Conservation (phyloP, 176 grass and related monocot genomes). For the Aegilops longissima region DNA sequence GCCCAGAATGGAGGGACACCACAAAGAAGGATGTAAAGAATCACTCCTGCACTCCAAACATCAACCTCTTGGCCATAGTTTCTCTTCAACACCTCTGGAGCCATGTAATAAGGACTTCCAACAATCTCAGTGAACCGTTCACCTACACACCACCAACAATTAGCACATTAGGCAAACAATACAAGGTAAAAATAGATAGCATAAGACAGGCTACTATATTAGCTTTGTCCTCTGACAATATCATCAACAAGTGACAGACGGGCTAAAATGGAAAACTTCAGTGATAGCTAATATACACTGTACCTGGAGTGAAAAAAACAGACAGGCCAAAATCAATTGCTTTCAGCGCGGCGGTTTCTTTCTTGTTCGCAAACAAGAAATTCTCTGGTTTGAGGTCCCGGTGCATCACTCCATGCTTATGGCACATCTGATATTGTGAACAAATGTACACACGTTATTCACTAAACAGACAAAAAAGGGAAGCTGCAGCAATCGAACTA, state of each 20-base stretch:
- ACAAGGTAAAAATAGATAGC: background rate
- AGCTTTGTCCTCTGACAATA: background rate
- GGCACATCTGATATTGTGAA: slow-evolving; percentile 63
- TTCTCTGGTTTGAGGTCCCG: slow-evolving; percentile 93
- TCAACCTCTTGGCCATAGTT: slow-evolving; percentile 94
- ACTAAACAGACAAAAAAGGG: background rate
- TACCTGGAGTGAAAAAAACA: slow-evolving; percentile 90
- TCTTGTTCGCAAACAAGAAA: slow-evolving; percentile 92
- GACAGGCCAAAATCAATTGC: slow-evolving; percentile 92
- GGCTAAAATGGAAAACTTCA: background rate
- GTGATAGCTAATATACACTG: background rate
- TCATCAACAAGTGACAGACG: background rate
- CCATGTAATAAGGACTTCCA: slow-evolving; percentile 99
- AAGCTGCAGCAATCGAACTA: background rate
- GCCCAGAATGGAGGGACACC: slow-evolving; percentile 98
- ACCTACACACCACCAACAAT: slow-evolving; percentile 48
- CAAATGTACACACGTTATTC: slow-evolving; percentile 9
- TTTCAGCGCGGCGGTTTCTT: slow-evolving; percentile 73
- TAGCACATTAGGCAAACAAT: background rate
- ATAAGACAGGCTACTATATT: background rate
- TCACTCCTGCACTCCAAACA: slow-evolving; percentile 99
- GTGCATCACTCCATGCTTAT: slow-evolving; percentile 91
- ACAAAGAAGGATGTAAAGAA: slow-evolving; percentile 93
- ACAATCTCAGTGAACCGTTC: slow-evolving; percentile 97
- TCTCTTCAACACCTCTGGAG: slow-evolving; percentile 95